Evolutionary conservation across 2,329 filamentous ascomycete genomes (phyloP), one percentile per base, ranked within the genome.

Genomic region (Plenodomus tracheiphilus): DNA sequence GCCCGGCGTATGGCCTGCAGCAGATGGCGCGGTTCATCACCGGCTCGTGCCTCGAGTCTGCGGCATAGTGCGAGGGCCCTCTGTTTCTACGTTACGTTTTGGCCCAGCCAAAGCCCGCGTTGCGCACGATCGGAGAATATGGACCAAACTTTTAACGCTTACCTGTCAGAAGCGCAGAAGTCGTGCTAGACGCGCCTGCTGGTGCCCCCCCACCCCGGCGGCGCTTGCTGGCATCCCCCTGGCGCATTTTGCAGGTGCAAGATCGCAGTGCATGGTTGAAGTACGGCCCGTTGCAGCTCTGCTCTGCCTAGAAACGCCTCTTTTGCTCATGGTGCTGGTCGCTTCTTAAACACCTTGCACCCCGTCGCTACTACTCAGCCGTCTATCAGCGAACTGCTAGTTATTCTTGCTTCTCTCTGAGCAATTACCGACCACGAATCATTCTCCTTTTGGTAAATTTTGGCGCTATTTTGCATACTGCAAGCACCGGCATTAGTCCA

Each of bases 201-300:
- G 60, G 53, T 52, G 51, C 55, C 57, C n/a, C n/a, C n/a, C n/a
- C n/a, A n/a, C n/a, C n/a, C 62, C 55, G 51, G 52, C 59, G 60
- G 56, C 62, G 49, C 51, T 51, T 57, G 52, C 65, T 59, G 54
- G 61, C 63, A 60, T 57, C 58, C 58, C 57, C 60, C 62, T 64
- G 65, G 54, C 53, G 46, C 51, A 41, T 28, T 57, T 49, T 49
- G 59, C 61, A 48, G 53, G 51, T 62, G 63, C 60, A 65, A 61
- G 65, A 66, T 62, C 56, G 59, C 60, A 61, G 56, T 60, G 62
- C 61, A 64, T 66, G 64, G 53, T 59, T 61, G 51, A 65, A 61
- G 61, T 59, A 71, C 70, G 69, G 70, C 68, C 70, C 70, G 70
- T 71, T 72, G 70, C 69, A 72, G 68, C 65, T 58, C 59, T 67